Conservation (phyloP, 2,329 filamentous ascomycete species). For the Hypoxylon sp. region DNA sequence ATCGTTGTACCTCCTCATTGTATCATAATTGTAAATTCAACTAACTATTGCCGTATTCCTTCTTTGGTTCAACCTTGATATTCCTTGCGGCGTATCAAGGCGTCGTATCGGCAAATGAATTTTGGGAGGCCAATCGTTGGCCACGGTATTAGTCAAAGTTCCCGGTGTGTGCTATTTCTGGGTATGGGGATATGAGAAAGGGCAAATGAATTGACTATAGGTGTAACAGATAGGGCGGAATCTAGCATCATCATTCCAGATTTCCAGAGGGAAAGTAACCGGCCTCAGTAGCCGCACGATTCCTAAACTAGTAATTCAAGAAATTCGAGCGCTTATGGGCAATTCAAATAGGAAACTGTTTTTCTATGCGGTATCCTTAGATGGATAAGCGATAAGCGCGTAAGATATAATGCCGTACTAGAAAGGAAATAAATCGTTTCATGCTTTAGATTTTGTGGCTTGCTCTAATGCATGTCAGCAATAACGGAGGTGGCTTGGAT, state of each 20-base stretch:
- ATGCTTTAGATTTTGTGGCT: neutral
- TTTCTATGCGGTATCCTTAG: neutral
- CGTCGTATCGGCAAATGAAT: neutral
- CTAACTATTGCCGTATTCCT: neutral
- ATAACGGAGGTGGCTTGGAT: neutral
- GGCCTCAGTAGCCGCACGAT: neutral
- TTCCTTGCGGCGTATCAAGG: neutral
- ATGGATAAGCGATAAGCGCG: constrained; percentile 1
- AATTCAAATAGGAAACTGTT: neutral
- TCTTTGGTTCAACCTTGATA: neutral
- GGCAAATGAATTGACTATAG: neutral
- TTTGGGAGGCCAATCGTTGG: neutral
- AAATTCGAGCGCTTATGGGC: neutral
- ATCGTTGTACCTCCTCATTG: neutral
- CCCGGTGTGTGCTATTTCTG: neutral
- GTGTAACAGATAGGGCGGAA: neutral
- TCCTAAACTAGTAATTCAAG: neutral
- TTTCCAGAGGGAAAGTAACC: neutral
- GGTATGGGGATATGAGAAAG: neutral
- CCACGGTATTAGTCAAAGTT: neutral
- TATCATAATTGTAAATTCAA: neutral
- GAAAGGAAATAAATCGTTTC: neutral
- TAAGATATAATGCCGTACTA: neutral
- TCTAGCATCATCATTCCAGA: neutral
- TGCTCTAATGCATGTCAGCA: neutral